Conservation (phyloP, 805 yeast species). For the Wickerhamomyces subpelliculosus region DNA sequence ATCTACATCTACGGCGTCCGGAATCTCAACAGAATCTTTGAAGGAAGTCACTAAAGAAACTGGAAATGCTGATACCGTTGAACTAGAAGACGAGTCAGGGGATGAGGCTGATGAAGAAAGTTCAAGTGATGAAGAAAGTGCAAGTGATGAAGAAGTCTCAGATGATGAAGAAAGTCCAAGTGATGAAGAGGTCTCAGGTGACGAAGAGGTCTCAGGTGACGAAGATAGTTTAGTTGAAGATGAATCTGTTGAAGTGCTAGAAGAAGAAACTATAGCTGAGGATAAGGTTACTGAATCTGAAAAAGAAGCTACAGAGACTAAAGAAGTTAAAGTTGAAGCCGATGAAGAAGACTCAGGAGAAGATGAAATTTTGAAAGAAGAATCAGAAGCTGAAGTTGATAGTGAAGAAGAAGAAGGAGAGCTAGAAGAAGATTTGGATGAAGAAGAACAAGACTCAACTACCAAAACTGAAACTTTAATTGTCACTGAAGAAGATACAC, state of each 20-base stretch:
- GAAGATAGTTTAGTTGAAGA: too few species aligned
- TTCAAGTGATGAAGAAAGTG: neutral
- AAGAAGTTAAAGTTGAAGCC: neutral
- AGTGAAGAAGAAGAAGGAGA: neutral
- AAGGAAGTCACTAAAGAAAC: neutral
- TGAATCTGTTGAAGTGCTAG: too few species aligned
- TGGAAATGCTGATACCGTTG: neutral
- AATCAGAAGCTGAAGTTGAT: neutral
- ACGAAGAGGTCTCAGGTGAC: neutral
- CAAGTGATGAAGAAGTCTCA: too few species aligned
- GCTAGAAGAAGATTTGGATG: neutral
- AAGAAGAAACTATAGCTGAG: too few species aligned
- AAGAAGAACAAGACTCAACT: neutral
- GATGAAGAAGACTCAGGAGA: neutral
- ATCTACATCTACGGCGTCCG: too few species aligned
- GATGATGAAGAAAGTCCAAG: too few species aligned
- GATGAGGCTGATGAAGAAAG: constrained; percentile 2
- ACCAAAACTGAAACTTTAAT: neutral
- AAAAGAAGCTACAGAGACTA: neutral
- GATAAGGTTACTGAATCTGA: too few species aligned
- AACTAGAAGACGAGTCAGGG: neutral
- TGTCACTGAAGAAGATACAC: neutral
- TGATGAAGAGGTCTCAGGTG: neutral
- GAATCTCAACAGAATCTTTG: neutral
- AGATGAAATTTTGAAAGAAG: constrained; percentile 1